Evolutionary conservation across 139 green algal species (phyloP), one percentile per base, ranked within the genome.

Genomic region (Asterochloris sp.): DNA sequence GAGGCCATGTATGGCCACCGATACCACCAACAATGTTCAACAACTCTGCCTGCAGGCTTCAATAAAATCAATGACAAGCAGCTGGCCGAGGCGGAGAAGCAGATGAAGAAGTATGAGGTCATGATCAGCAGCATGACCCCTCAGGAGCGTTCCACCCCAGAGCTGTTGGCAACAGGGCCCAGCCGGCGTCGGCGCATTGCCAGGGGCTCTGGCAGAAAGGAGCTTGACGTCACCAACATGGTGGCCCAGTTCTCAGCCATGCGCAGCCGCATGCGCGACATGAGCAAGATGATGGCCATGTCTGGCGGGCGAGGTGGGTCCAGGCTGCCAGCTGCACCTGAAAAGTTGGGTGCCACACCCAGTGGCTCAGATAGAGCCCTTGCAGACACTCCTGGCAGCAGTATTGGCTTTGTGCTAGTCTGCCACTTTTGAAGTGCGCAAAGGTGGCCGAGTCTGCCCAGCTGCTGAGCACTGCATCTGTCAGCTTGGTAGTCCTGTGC

Each of bases 51-150:
- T 62, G 12, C 85, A 79, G 95, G 95, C 38, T 94, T 98, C 87
- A 92, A 86, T 84, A 87, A 92, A 87, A 85, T 99, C 21, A 89
- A 86, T 13, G 95, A 99, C 63, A 96, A 97, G 90, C 91, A 98
- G 91, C 85, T 98, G 76, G 74, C 61, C 24, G 78, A 87, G 61
- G 88, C 91, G 24, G 95, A 98, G 87, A 94, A 94, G 86, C 79
- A 92, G 78, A 88, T 95, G 73, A 94, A 92, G 64, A 61, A 80
- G 69, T 98, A 93, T 78, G 90, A 96, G 85, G 76, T 80, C 11
- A 95, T 98, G 86, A 98, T 99, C 76, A 83, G 87, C 64, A 94
- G 85, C 66, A 98, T 98, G 96, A 94, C 92, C 0, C 82, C 87
- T 73, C 86, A 95, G 82, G 95, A 99, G 90, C 87, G 96, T 0